Evolutionary conservation across 2,329 filamentous ascomycete species (phyloP).

Genomic region (Hymenoscyphus occultus): DNA sequence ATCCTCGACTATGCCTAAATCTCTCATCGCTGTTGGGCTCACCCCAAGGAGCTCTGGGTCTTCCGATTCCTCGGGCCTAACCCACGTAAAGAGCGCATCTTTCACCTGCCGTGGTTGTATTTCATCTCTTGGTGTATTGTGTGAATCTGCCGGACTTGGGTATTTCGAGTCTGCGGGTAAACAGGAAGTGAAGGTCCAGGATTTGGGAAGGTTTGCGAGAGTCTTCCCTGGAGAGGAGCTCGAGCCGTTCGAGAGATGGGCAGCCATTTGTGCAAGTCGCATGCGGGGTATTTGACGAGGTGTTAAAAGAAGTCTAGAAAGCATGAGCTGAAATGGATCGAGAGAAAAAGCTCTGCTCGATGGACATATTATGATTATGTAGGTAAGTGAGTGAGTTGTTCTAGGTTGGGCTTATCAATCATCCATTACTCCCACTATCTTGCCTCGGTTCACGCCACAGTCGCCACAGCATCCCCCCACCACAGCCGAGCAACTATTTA

Average conservation of each 20-base stretch:
- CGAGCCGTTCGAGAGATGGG: conserved; percentile 38
- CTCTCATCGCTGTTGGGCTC: conserved; percentile 72
- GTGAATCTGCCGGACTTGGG: conserved; percentile 76
- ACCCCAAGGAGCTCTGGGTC: conserved; percentile 78
- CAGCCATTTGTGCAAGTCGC: conserved; percentile 45
- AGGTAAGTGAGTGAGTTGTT: neutral
- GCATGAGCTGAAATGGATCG: conserved; percentile 26
- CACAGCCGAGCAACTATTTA: too few relatives aligned
- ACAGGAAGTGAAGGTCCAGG: conserved; percentile 61
- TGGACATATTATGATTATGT: neutral
- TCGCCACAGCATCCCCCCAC: too few relatives aligned
- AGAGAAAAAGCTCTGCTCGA: neutral
- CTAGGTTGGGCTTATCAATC: neutral
- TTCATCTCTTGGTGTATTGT: conserved; percentile 72
- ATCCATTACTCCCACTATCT: too few relatives aligned
- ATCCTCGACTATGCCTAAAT: conserved; percentile 70
- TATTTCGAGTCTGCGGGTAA: conserved; percentile 76
- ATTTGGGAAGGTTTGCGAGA: conserved; percentile 58
- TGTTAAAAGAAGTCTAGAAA: conserved; percentile 29
- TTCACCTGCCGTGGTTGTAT: conserved; percentile 82
- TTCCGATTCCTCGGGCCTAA: conserved; percentile 71
- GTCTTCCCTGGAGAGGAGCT: conserved; percentile 25
- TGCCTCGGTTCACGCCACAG: too few relatives aligned
- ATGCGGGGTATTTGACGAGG: conserved; percentile 32
- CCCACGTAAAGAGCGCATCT: conserved; percentile 84